These are phyloP conservation scores for Nakazawaea molendinolei DNA, from an alignment of 805 yeast genomes.

Conservation along the genomic window DNA sequence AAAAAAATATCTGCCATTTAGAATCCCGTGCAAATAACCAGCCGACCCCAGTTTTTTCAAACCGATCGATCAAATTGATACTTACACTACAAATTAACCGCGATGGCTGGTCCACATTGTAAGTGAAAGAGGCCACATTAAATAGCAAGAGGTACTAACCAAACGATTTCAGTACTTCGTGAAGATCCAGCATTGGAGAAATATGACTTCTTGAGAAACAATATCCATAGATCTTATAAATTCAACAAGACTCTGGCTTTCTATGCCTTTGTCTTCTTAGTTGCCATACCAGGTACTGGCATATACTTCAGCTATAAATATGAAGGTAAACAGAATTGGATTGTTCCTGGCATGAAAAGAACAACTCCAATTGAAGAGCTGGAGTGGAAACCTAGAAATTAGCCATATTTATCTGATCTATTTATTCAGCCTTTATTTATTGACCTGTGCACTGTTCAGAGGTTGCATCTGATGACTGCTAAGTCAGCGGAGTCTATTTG, in stretches of 20 bases:
- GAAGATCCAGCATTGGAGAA: conserved; percentile 10
- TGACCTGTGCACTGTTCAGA: too few relatives aligned
- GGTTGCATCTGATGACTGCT: too few relatives aligned
- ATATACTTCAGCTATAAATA: conserved; percentile 2
- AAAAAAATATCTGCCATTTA: too few relatives aligned
- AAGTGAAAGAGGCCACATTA: too few relatives aligned
- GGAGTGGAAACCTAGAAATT: conserved; percentile 9
- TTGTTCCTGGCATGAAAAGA: conserved; percentile 1
- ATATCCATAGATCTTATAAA: conserved; percentile 4
- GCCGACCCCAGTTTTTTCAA: too few relatives aligned
- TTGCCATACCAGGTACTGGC: conserved; percentile 8
- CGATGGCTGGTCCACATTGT: conserved; percentile 10
- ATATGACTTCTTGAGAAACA: conserved; percentile 1
- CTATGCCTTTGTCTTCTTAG: conserved; percentile 5
- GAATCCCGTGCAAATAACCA: too few relatives aligned
- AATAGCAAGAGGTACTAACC: too few relatives aligned
- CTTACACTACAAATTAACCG: too few relatives aligned
- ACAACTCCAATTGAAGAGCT: conserved; percentile 1
- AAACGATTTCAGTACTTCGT: conserved; percentile 5
- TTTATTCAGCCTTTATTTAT: conserved; percentile 8
- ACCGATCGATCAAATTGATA: too few relatives aligned
- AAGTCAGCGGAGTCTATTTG: too few relatives aligned
- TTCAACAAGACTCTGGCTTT: conserved; percentile 8
- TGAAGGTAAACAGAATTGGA: conserved; percentile 8
- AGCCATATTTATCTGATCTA: background rate